These are phyloP conservation scores for Aspergillus proliferans DNA, from an alignment of 2,329 filamentous ascomycete genomes.

Conservation along the genomic window DNA sequence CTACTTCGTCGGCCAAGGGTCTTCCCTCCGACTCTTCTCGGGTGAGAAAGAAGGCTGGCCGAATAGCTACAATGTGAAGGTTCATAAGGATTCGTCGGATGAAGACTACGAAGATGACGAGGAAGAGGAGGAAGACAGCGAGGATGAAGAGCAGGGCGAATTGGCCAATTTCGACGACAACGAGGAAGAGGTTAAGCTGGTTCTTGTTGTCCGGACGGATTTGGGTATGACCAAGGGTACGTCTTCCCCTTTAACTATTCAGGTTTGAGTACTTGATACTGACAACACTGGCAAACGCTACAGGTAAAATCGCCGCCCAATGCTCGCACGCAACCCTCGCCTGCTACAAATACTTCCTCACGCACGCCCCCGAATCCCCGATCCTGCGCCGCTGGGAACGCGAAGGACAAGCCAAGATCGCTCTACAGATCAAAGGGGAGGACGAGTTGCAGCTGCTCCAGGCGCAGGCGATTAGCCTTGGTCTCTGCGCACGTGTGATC, in stretches of 20 bases:
- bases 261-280: slow-evolving; percentile 1
- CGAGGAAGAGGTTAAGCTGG: slow-evolving; percentile 84
- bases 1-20: slow-evolving; percentile 63
- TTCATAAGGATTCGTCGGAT: slow-evolving; percentile 39
- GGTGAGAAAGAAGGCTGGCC: slow-evolving; percentile 41
- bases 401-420: slow-evolving; percentile 85
- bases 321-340: slow-evolving; percentile 93
- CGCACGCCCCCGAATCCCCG: slow-evolving; percentile 47
- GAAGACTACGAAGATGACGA: slow-evolving; percentile 35
- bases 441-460: slow-evolving; percentile 71
- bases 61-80: slow-evolving; percentile 50
- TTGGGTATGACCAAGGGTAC: slow-evolving; percentile 95
- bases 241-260: slow-evolving; percentile 17
- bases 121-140: slow-evolving; percentile 59
- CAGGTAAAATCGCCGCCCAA: slow-evolving; percentile 95
- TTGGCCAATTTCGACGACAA: slow-evolving; percentile 46
- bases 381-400: slow-evolving; percentile 80
- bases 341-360: slow-evolving; percentile 80
- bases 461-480: slow-evolving; percentile 72
- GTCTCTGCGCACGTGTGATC: slow-evolving; percentile 82
- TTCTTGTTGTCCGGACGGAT: slow-evolving; percentile 87
- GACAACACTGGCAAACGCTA: background rate
- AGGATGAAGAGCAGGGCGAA: slow-evolving; percentile 54
- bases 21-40: slow-evolving; percentile 65
- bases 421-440: slow-evolving; percentile 79